Base-by-base conservation (phyloP, 495 filamentous ascomycete species). In the Pyronema domesticum region DNA sequence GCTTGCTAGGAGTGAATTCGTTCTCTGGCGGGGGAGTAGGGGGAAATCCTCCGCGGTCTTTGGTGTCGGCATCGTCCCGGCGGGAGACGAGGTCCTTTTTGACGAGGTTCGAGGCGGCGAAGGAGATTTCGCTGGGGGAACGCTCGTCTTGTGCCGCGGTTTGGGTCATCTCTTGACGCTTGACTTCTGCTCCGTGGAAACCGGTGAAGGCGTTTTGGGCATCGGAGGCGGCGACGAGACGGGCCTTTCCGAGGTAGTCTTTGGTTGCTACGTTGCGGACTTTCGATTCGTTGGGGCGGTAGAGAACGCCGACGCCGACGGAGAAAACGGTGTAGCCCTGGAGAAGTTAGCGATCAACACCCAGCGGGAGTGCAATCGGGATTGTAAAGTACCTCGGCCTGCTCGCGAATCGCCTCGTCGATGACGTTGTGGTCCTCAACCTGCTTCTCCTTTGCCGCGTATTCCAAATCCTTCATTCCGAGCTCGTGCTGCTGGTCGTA, bases 271-370 rank as follows among this genome's bases (percentile, higher is more conserved):
- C 74, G 61, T 99, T 99, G 68, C 89, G 94, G 53, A 99, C 91
- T 68, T 99, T 99, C 57, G 93, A 88, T 57, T 88, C 86, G 67
- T 95, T 96, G 36, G 91, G 91, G 46, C 91, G 76, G 70, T 96
- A 99, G 44, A 99, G 73, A 40, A 95, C 80, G 13, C 91, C 91
- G 34, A 96, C 87, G 1, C 91, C 91, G 43, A 99, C 95, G 2
- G 91, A 99, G 73, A 99, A 99, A 10, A 99, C 91, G 1, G 93
- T 99, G 64, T 96, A 99, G 46, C 89, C 89, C 89, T 94, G 49
- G 57, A 52, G 47, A 59, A 36, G 7, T 50, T 15, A 56, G 19
- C 35, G 47, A 40, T 10, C 40, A 67, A 55, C 65, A 57, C 51
- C 7, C 50, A 35, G 30, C n/a, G 52, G 1, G 23, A 30, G 23